Conservation (phyloP, 306 rosid genomes). For the Lupinus albus region DNA sequence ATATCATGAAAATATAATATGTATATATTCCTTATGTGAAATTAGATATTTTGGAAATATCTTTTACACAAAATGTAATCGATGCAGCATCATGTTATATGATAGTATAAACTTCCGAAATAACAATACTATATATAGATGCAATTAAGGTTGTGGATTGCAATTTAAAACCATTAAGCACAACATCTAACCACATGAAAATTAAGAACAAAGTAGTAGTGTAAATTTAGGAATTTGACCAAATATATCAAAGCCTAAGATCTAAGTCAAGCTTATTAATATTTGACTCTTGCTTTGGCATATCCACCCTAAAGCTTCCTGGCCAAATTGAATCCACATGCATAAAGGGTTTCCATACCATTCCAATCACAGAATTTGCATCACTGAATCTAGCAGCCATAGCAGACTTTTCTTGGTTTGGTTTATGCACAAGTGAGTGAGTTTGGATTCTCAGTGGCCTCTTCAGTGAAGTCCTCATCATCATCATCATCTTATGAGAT, state of each 20-base stretch:
- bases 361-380: slow-evolving; percentile 38
- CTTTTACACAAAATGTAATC: too few species aligned
- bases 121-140: too few species aligned
- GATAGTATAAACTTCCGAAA: too few species aligned
- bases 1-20: too few species aligned
- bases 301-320: slow-evolving; percentile 59
- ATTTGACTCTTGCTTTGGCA: slow-evolving; percentile 49
- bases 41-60: too few species aligned
- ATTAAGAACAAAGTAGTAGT: slow-evolving; percentile 17
- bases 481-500: slow-evolving; percentile 50
- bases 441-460: slow-evolving; percentile 62
- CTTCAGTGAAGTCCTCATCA: slow-evolving; percentile 43
- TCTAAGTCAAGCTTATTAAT: slow-evolving; percentile 59
- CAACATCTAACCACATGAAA: slow-evolving; percentile 5
- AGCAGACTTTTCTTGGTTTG: slow-evolving; percentile 45
- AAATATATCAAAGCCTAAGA: slow-evolving; percentile 56
- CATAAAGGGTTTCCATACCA: slow-evolving; percentile 54
- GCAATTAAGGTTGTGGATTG: too few species aligned
- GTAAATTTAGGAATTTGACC: not conserved
- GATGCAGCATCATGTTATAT: too few species aligned
- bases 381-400: slow-evolving; percentile 49
- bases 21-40: too few species aligned
- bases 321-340: slow-evolving; percentile 59
- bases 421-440: slow-evolving; percentile 65
- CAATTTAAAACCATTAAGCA: not conserved